Conservation (phyloP, 805 yeast species). For the Brettanomyces bruxellensis region DNA sequence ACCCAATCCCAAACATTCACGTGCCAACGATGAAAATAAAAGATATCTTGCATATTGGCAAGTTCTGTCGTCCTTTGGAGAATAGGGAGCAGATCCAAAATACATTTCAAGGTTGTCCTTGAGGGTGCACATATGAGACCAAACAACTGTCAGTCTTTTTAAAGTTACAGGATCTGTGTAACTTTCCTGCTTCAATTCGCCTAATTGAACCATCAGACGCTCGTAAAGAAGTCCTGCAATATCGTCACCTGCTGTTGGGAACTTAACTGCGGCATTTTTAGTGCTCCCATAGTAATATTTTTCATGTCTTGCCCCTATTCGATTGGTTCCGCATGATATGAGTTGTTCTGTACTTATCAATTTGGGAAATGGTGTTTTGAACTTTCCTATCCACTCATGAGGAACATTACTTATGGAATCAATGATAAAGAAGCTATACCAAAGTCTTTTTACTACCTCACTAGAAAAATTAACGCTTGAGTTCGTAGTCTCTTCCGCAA, state of each 20-base stretch:
- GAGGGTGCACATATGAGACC: slow-evolving; percentile 9
- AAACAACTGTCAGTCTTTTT: slow-evolving; percentile 5
- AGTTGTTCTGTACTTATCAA: slow-evolving; percentile 8
- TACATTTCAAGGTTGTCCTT: slow-evolving; percentile 5
- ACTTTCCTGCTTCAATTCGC: slow-evolving; percentile 1
- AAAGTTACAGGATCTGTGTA: neutral
- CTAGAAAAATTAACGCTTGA: neutral
- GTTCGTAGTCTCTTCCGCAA: neutral
- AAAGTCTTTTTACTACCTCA: slow-evolving; percentile 16
- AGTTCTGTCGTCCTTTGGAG: neutral
- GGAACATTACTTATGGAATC: slow-evolving; percentile 19
- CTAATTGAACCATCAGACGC: neutral
- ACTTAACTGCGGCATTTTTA: neutral
- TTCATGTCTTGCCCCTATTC: neutral
- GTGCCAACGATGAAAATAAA: slow-evolving; percentile 15
- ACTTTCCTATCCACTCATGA: slow-evolving; percentile 11
- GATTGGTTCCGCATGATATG: neutral
- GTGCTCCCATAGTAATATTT: neutral
- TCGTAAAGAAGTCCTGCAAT: slow-evolving; percentile 2
- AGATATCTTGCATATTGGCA: slow-evolving; percentile 8
- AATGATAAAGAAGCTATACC: slow-evolving; percentile 18
- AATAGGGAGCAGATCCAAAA: slow-evolving; percentile 1
- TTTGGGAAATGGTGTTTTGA: slow-evolving; percentile 15
- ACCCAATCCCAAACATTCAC: slow-evolving; percentile 17
- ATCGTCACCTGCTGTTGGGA: slow-evolving; percentile 1